phyloP scores from a whole-genome alignment of 306 rosid genomes.

The Pyrus communis region DNA sequence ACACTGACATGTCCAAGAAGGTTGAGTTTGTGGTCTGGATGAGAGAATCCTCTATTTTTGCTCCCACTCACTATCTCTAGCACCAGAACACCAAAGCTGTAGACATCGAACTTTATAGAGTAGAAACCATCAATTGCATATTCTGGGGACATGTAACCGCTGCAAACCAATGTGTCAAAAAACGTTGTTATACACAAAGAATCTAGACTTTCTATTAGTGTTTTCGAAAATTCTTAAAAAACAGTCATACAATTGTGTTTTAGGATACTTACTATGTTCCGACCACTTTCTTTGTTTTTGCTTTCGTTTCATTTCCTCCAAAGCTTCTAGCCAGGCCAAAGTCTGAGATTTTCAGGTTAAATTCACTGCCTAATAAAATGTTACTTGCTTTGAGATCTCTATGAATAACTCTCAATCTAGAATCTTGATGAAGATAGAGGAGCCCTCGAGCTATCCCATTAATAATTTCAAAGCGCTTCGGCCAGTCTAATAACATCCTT shows the following conservation, averaged over 20 bases:
- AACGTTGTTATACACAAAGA: too few relatives aligned
- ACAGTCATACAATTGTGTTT: background rate
- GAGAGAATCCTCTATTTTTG: too few relatives aligned
- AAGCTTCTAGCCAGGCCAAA: conserved; percentile 26
- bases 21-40: too few relatives aligned
- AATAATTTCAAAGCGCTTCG: conserved; percentile 20
- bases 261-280: conserved; percentile 40
- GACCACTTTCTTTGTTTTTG: conserved; percentile 23
- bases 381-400: conserved; percentile 41
- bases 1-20: too few relatives aligned
- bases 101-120: too few relatives aligned
- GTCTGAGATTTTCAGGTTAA: conserved; percentile 34
- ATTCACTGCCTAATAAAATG: conserved; percentile 19
- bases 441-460: conserved; percentile 27
- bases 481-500: conserved; percentile 5
- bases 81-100: too few relatives aligned
- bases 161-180: too few relatives aligned
- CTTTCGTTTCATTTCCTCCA: conserved; percentile 8
- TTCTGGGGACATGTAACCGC: too few relatives aligned
- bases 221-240: too few relatives aligned
- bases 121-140: too few relatives aligned
- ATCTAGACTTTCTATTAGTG: too few relatives aligned
- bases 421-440: conserved; percentile 41
- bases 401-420: conserved; percentile 31
- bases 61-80: too few relatives aligned